A percentile compares a stretch with the other conserved stretches of the same genome.
These are phyloP conservation scores for Colletotrichum agaves DNA, from an alignment of 2,329 filamentous ascomycete species.

Conservation along the genomic window DNA sequence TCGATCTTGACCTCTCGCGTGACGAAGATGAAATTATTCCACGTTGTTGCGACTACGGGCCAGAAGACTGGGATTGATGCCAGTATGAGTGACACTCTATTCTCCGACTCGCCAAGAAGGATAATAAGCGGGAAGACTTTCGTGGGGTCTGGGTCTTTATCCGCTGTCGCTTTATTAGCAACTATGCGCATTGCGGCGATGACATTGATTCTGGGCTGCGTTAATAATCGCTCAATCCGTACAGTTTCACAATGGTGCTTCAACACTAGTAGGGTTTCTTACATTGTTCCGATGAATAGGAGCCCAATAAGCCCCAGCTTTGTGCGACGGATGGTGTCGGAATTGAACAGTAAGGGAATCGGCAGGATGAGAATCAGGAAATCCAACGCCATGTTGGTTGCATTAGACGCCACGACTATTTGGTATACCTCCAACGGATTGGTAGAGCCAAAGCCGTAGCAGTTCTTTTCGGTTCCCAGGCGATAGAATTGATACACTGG, in stretches of 20 bases:
- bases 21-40: constrained; percentile 13
- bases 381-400: constrained; percentile 22
- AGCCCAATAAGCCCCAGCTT: constrained; percentile 4
- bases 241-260: too few species aligned
- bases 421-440: constrained; percentile 9
- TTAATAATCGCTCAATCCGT: not conserved
- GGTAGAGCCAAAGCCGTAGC: constrained; percentile 25
- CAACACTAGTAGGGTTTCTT: not conserved
- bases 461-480: constrained; percentile 8
- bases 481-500: constrained; percentile 20
- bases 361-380: constrained; percentile 26
- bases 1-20: constrained; percentile 21
- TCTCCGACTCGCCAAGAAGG: constrained; percentile 13
- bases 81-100: constrained; percentile 2
- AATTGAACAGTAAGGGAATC: constrained; percentile 6
- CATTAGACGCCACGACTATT: constrained; percentile 8
- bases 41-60: constrained; percentile 6
- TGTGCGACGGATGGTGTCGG: not conserved
- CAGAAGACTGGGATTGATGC: constrained; percentile 28
- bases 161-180: constrained; percentile 11
- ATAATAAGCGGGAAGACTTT: constrained; percentile 16
- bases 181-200: constrained; percentile 20
- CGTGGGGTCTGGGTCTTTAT: constrained; percentile 2
- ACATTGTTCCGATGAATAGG: constrained; percentile 10
- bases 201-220: not conserved